These are phyloP conservation scores for Lodderomyces orthopsilosis DNA, from an alignment of 1,139 yeast genomes.

Conservation along the genomic window DNA sequence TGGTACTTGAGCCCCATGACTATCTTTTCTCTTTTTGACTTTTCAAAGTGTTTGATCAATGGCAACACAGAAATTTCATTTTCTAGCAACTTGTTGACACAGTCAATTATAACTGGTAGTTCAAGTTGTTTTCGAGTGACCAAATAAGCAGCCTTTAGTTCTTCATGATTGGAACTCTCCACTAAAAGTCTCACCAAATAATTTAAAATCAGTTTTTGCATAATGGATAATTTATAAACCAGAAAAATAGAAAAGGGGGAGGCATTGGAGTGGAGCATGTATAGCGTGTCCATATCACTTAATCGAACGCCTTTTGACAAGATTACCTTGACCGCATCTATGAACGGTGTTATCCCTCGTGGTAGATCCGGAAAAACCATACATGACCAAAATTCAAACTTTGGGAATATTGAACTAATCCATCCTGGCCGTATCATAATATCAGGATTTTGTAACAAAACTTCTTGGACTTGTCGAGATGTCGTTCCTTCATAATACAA, in stretches of 20 bases:
- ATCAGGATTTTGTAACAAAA: conserved; percentile 6
- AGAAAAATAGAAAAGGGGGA: conserved; percentile 7
- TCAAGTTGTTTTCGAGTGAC: background rate
- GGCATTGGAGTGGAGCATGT: conserved; percentile 5
- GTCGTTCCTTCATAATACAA: conserved; percentile 2
- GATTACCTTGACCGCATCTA: conserved; percentile 1
- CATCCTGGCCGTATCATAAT: conserved; percentile 10
- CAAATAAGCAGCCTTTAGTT: conserved; percentile 6
- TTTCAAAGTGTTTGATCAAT: background rate
- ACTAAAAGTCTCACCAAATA: conserved; percentile 3
- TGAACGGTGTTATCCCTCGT: conserved; percentile 3
- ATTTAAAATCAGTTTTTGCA: conserved; percentile 6
- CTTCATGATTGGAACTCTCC: conserved; percentile 2
- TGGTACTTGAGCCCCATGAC: background rate
- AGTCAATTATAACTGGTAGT: background rate
- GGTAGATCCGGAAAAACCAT: conserved; percentile 1
- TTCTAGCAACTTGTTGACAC: conserved; percentile 3
- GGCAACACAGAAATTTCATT: background rate
- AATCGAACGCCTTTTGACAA: conserved; percentile 2
- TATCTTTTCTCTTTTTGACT: background rate
- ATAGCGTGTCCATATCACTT: conserved; percentile 7
- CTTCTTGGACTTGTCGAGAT: background rate
- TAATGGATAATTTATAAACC: conserved; percentile 6
- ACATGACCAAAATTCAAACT: conserved; percentile 6
- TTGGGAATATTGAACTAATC: conserved; percentile 10